Evolutionary conservation across 2,329 filamentous ascomycete genomes (phyloP), one percentile per base, ranked within the genome.

Genomic region (Sporothrix dimorphospora): DNA sequence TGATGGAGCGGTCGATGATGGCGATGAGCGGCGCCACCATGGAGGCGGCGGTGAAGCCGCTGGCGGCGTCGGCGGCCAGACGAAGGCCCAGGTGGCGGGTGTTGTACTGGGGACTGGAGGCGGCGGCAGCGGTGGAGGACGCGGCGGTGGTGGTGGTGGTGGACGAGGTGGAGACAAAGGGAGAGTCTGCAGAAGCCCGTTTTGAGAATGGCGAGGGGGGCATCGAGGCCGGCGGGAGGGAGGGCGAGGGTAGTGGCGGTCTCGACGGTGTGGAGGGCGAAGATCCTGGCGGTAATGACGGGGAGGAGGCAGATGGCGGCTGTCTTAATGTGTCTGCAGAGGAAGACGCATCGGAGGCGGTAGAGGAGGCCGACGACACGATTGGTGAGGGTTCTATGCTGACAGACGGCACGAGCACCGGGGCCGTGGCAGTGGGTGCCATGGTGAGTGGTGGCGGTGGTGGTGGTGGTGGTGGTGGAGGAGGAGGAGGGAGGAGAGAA

Each of bases 1-100:
- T 94, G 78, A 94, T 93, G 72, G 88, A 90, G 92, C 91, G 89
- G 81, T 97, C 94, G 81, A 98, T 96, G 75, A 96, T 91, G 49
- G 92, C 92, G 75, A 97, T 95, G 51, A 97, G 79, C 1, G 94
- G 94, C 71, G 94, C 93, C 65, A 97, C 91, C 73, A 96, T 83
- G 7, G 87, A 87, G 1, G 91, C 93, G 12, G 94, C 93, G 61
- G 88, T 87, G 1, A 88, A 86, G 1, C 93, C 94, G 77, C 77
- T 84, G n/a, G 63, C 77, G 1, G 79, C 78, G 21, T 78, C 77
- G 8, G 78, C 79, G 40, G 82, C 83, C 1, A 83, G 81, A 1
- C 85, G 82, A 73, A 78, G 76, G 12, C 72, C 72, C 7, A 76
- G 72, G 55, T 72, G 73, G 42, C 69, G 71, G 63, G 75, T 76